These are phyloP conservation scores for Microcyclospora tardicrescens DNA, from an alignment of 2,329 filamentous ascomycete species.

Conservation along the genomic window DNA sequence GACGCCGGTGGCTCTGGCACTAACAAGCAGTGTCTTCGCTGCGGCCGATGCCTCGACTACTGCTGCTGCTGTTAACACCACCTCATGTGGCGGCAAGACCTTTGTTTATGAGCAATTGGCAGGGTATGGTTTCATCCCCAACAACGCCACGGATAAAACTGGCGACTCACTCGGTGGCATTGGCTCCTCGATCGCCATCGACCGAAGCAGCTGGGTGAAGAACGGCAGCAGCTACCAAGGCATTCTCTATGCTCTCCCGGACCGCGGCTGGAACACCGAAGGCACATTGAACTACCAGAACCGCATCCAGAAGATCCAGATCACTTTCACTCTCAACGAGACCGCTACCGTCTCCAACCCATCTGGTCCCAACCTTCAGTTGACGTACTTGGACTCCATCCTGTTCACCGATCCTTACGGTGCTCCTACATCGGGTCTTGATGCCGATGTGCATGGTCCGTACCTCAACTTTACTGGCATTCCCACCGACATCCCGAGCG, in stretches of 20 bases:
- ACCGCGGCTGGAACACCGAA: conserved; percentile 55
- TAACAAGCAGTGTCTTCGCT: background rate
- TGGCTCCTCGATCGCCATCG: conserved; percentile 53
- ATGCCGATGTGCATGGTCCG: conserved; percentile 41
- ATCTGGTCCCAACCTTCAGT: conserved; percentile 46
- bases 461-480: conserved; percentile 43
- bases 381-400: conserved; percentile 52
- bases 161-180: conserved; percentile 57
- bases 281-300: conserved; percentile 56
- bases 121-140: conserved; percentile 50
- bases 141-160: conserved; percentile 49
- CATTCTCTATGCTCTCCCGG: conserved; percentile 48
- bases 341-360: conserved; percentile 41
- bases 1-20: background rate
- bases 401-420: conserved; percentile 51
- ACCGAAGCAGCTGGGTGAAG: conserved; percentile 46
- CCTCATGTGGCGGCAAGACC: conserved; percentile 45
- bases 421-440: conserved; percentile 49
- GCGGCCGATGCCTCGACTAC: background rate
- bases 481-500: conserved; percentile 45
- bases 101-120: conserved; percentile 56
- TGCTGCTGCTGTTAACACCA: conserved; percentile 28
- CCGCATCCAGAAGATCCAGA: conserved; percentile 53
- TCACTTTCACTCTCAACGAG: conserved; percentile 43
- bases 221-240: conserved; percentile 43